These are phyloP conservation scores for Kokia cookei DNA, from an alignment of 441 rosid species.

Conservation along the genomic window DNA sequence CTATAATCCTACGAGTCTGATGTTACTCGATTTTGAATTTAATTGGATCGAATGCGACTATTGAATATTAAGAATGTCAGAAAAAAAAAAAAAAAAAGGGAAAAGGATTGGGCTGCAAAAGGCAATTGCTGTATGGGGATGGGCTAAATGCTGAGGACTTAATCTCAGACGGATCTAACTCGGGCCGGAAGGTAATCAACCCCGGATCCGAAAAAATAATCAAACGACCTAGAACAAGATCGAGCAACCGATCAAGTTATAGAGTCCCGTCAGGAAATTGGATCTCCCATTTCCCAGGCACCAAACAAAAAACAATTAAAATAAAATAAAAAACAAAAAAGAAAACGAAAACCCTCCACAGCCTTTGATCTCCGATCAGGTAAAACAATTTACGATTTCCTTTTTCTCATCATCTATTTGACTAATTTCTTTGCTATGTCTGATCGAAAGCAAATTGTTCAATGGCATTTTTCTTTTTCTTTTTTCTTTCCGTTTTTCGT, in stretches of 20 bases:
- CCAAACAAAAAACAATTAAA: not conserved
- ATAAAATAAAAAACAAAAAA: not conserved
- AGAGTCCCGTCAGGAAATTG: conserved; percentile 2
- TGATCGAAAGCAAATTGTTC: not conserved
- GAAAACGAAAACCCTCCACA: not conserved
- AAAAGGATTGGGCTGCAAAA: not conserved
- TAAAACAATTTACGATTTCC: not conserved
- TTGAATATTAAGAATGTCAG: no score
- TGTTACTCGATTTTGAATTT: no score
- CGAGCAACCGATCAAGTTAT: not conserved
- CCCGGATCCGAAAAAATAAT: not conserved
- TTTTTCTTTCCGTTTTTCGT: no score
- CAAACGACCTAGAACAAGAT: not conserved
- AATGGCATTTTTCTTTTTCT: not conserved
- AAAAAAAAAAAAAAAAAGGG: not conserved
- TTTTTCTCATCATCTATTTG: not conserved
- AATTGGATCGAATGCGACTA: no score
- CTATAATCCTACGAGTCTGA: no score
- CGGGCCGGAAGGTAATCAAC: not conserved
- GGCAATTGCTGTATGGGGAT: not conserved
- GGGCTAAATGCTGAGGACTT: not conserved
- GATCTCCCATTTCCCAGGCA: conserved; percentile 20
- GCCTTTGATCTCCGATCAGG: conserved; percentile 24
- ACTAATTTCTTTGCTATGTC: not conserved
- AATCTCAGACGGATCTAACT: not conserved